These are phyloP conservation scores for Lycium barbarum DNA, from an alignment of 257 asterid genomes.

Conservation along the genomic window DNA sequence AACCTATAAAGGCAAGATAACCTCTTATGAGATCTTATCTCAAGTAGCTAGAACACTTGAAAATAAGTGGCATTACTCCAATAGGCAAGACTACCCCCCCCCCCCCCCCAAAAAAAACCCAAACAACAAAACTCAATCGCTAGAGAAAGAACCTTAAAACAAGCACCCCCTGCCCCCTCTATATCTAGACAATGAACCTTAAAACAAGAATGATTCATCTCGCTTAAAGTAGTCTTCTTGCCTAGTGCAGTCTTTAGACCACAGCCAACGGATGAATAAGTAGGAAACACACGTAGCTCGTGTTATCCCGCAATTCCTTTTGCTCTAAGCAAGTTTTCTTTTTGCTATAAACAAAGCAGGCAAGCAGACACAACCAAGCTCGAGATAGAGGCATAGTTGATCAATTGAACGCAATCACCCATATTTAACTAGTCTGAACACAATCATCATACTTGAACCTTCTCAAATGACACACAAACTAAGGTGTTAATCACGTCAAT, in stretches of 20 bases:
- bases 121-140: not conserved
- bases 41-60: not conserved
- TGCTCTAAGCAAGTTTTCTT: not conserved
- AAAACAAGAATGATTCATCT: not conserved
- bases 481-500: not conserved
- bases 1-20: not conserved
- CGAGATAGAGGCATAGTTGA: not conserved
- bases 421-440: not conserved
- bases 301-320: not conserved
- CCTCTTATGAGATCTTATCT: not conserved
- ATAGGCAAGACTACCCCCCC: not conserved
- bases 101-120: not conserved
- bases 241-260: not conserved
- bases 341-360: not conserved
- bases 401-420: not conserved
- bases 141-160: slow-evolving; percentile 7
- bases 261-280: not conserved
- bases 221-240: no score
- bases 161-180: not conserved
- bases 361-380: not conserved
- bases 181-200: slow-evolving; percentile 1
- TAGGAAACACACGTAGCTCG: not conserved
- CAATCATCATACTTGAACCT: slow-evolving; percentile 10
- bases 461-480: not conserved
- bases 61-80: not conserved